phyloP scores from a whole-genome alignment of 805 yeast genomes.

The Pichia manshurica region DNA sequence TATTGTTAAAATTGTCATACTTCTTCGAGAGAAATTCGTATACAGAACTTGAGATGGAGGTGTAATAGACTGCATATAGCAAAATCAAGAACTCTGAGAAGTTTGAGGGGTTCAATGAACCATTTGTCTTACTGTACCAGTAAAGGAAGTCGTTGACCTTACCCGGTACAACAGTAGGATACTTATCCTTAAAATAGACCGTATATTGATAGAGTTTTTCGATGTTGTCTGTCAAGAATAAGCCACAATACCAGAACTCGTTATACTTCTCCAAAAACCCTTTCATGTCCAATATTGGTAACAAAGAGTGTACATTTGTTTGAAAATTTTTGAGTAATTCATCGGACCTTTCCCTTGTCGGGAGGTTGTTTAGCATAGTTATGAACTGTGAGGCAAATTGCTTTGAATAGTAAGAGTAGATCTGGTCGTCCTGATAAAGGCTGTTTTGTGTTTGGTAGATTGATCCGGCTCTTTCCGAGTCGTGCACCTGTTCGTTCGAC shows the following conservation, averaged over 20 bases:
- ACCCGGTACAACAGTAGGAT: constrained; percentile 10
- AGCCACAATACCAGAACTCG: constrained; percentile 41
- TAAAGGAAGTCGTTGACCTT: constrained; percentile 28
- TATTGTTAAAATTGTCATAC: constrained; percentile 11
- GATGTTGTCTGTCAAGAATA: constrained; percentile 20
- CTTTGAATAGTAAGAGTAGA: constrained; percentile 5
- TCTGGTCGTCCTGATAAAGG: constrained; percentile 2
- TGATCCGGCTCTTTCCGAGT: neutral
- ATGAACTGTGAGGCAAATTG: constrained; percentile 25
- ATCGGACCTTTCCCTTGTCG: constrained; percentile 43
- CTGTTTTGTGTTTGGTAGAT: neutral
- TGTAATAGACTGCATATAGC: constrained; percentile 20
- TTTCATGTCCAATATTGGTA: constrained; percentile 48
- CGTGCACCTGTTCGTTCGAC: neutral
- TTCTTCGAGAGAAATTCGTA: constrained; percentile 14
- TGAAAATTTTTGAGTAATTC: constrained; percentile 44
- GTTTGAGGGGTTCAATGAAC: constrained; percentile 16
- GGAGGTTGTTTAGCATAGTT: constrained; percentile 31
- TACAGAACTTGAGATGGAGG: constrained; percentile 15
- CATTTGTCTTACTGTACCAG: constrained; percentile 40
- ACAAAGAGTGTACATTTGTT: constrained; percentile 46
- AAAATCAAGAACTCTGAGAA: constrained; percentile 20
- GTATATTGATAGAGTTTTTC: constrained; percentile 18
- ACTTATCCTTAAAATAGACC: constrained; percentile 11
- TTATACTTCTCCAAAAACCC: constrained; percentile 38